Conservation (phyloP, 148 eudicot species). For the Chenopodium album region DNA sequence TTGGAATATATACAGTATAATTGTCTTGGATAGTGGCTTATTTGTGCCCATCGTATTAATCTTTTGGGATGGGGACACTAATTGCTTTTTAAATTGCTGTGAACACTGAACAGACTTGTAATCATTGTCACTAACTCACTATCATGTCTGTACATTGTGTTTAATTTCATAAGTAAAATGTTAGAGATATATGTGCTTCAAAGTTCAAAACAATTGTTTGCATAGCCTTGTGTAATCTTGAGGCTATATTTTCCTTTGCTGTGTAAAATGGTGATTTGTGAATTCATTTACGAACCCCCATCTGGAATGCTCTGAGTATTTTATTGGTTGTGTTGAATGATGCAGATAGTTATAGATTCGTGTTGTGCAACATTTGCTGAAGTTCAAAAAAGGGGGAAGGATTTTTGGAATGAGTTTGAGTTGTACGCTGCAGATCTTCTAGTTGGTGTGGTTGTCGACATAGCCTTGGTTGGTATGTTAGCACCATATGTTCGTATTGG, state of each 20-base stretch:
- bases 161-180: no score
- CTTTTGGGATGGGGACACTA: background rate
- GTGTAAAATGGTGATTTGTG: background rate
- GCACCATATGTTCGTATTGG: conserved; percentile 77
- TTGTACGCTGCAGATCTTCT: conserved; percentile 58
- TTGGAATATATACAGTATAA: no score
- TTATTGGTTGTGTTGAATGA: conserved; percentile 19
- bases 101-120: background rate
- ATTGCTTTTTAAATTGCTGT: background rate
- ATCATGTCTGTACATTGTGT: background rate
- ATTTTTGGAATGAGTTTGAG: conserved; percentile 75
- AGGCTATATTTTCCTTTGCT: background rate
- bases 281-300: background rate
- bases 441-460: conserved; percentile 59
- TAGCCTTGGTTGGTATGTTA: conserved; percentile 71
- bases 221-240: background rate
- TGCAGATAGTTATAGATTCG: conserved; percentile 73
- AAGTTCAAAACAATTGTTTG: background rate
- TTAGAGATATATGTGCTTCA: background rate
- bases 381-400: conserved; percentile 63
- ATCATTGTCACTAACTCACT: background rate
- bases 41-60: background rate
- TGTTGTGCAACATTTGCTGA: conserved; percentile 75
- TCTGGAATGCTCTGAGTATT: background rate
- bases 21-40: background rate